These are phyloP conservation scores for Petunia secreta DNA, from an alignment of 257 asterid genomes.

Conservation along the genomic window DNA sequence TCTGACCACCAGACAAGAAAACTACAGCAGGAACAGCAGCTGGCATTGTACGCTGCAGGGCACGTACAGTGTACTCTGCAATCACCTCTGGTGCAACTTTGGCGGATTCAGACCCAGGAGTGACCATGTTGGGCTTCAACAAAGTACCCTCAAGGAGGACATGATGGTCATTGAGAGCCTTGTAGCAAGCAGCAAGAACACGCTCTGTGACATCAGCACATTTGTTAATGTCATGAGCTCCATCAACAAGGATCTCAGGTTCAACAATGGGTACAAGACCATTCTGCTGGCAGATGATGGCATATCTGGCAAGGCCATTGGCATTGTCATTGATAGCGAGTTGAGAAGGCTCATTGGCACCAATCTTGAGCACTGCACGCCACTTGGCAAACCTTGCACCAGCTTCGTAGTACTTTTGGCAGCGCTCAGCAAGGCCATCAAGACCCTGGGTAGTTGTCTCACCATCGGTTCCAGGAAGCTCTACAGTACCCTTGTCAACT, in stretches of 20 bases:
- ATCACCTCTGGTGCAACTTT: constrained; percentile 68
- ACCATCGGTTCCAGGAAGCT: constrained; percentile 93
- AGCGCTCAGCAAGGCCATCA: constrained; percentile 85
- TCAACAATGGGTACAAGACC: constrained; percentile 82
- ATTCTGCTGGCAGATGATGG: constrained; percentile 93
- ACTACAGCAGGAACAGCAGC: constrained; percentile 94
- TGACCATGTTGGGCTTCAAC: constrained; percentile 82
- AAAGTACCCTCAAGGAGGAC: constrained; percentile 74
- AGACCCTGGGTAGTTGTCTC: constrained; percentile 97
- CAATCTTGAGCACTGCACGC: constrained; percentile 91
- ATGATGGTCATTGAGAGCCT: constrained; percentile 75
- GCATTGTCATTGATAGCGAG: constrained; percentile 85
- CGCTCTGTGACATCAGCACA: constrained; percentile 80
- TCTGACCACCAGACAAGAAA: constrained; percentile 92
- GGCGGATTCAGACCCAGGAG: constrained; percentile 68
- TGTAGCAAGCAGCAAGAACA: constrained; percentile 74
- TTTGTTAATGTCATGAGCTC: constrained; percentile 59
- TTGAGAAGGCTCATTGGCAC: constrained; percentile 84
- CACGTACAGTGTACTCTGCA: constrained; percentile 84
- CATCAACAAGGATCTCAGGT: constrained; percentile 86
- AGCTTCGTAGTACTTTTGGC: constrained; percentile 76
- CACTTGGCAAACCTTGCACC: constrained; percentile 94
- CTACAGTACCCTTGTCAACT: constrained; percentile 94
- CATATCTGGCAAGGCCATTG: constrained; percentile 88
- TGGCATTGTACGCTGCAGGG: constrained; percentile 93